Percentiles rank a stretch among this genome's conserved stretches.
These are phyloP conservation scores for Talaromyces amestolkiae DNA, from an alignment of 2,329 filamentous ascomycete species.

Conservation along the genomic window DNA sequence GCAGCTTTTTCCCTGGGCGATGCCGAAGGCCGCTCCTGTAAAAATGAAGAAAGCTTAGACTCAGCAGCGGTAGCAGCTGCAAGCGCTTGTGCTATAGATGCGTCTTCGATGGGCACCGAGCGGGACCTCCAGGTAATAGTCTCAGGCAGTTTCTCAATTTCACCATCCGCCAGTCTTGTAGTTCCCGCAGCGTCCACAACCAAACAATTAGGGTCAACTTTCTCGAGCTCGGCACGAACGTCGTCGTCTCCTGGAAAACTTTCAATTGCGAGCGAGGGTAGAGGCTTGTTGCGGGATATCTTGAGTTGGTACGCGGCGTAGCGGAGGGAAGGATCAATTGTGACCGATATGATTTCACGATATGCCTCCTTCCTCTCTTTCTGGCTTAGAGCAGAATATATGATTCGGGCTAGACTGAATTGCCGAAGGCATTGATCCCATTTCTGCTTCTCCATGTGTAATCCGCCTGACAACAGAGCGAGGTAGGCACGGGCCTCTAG, in stretches of 20 bases:
- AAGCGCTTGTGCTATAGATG: constrained; percentile 81
- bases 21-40: constrained; percentile 41
- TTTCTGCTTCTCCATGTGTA: constrained; percentile 80
- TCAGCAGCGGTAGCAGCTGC: constrained; percentile 63
- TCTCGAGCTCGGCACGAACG: constrained; percentile 66
- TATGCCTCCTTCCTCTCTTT: constrained; percentile 69
- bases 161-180: constrained; percentile 46
- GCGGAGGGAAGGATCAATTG: constrained; percentile 87
- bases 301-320: constrained; percentile 93
- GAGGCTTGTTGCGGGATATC: constrained; percentile 78
- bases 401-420: constrained; percentile 73
- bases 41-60: constrained; percentile 48
- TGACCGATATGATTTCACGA: constrained; percentile 80
- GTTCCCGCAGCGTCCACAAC: constrained; percentile 56
- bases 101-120: constrained; percentile 86
- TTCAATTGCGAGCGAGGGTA: constrained; percentile 73
- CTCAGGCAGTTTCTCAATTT: constrained; percentile 58
- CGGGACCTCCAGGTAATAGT: constrained; percentile 82
- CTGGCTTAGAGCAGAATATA: constrained; percentile 74
- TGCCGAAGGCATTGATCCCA: constrained; percentile 76
- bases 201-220: constrained; percentile 66
- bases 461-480: constrained; percentile 70
- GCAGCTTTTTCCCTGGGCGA: constrained; percentile 66
- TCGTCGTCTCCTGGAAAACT: constrained; percentile 66
- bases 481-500: constrained; percentile 86